phyloP scores from a whole-genome alignment of 1,284 basidiomycete species.

The Fomitopsis palustris region DNA sequence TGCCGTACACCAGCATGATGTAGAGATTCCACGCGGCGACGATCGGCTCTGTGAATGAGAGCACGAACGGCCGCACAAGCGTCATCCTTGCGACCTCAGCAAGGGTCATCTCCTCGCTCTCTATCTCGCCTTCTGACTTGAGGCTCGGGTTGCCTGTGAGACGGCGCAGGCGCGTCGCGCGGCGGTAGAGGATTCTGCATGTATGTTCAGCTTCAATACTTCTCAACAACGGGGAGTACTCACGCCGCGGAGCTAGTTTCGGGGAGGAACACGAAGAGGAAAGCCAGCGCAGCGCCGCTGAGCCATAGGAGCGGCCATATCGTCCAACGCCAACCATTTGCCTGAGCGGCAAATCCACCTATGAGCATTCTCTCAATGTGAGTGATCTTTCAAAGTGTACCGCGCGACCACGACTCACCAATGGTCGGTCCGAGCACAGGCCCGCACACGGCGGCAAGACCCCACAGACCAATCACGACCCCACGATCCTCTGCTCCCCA shows the following conservation, averaged over 20 bases:
- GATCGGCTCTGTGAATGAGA: slow-evolving; percentile 39
- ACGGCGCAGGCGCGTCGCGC: slow-evolving; percentile 25
- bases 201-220: background rate
- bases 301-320: slow-evolving; percentile 55
- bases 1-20: slow-evolving; percentile 39
- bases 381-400: background rate
- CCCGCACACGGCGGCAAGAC: slow-evolving; percentile 52
- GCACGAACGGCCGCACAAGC: slow-evolving; percentile 36
- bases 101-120: slow-evolving; percentile 18
- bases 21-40: slow-evolving; percentile 39
- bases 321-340: slow-evolving; percentile 45
- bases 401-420: slow-evolving; percentile 15
- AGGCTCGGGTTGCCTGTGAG: slow-evolving; percentile 27
- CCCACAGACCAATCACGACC: slow-evolving; percentile 54
- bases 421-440: slow-evolving; percentile 45
- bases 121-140: slow-evolving; percentile 26
- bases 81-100: slow-evolving; percentile 25
- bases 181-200: slow-evolving; percentile 38
- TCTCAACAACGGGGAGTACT: background rate
- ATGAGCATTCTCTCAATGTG: slow-evolving; percentile 17
- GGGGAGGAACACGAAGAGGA: slow-evolving; percentile 45
- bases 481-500: slow-evolving; percentile 53
- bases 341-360: slow-evolving; percentile 30
- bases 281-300: slow-evolving; percentile 34
- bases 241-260: slow-evolving; percentile 37